These are phyloP conservation scores for Trichophyton verrucosum DNA, from an alignment of 2,329 filamentous ascomycete genomes.

Conservation along the genomic window DNA sequence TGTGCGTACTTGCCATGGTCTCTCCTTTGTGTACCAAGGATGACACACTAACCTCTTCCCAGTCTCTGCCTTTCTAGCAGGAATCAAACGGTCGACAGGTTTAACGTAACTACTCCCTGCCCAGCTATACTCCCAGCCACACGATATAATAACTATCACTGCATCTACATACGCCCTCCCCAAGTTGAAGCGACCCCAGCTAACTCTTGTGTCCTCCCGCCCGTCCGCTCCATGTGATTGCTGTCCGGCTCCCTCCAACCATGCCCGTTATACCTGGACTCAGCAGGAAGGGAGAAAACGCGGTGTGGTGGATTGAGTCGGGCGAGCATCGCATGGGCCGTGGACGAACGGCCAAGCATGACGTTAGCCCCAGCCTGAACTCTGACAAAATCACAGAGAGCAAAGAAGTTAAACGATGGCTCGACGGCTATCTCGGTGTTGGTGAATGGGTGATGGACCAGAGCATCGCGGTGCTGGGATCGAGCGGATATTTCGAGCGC, in stretches of 20 bases:
- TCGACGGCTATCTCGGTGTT: slow-evolving; percentile 84
- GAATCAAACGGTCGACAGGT: slow-evolving; percentile 93
- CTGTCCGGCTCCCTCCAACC: neutral
- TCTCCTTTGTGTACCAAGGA: neutral
- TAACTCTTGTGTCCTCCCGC: slow-evolving; percentile 10
- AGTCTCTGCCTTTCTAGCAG: slow-evolving; percentile 94
- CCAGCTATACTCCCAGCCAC: slow-evolving; percentile 3
- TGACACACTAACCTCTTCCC: slow-evolving; percentile 6
- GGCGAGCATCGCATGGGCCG: slow-evolving; percentile 12
- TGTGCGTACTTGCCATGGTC: slow-evolving; percentile 42
- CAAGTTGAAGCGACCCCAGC: neutral
- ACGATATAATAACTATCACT: neutral
- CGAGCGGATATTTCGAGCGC: slow-evolving; percentile 82
- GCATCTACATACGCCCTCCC: slow-evolving; percentile 1
- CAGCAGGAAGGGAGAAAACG: neutral
- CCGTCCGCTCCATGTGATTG: slow-evolving; percentile 3
- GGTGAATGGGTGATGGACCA: slow-evolving; percentile 99
- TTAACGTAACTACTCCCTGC: slow-evolving; percentile 64
- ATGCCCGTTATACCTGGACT: neutral
- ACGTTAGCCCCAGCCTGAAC: slow-evolving; percentile 58
- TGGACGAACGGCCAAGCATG: slow-evolving; percentile 16
- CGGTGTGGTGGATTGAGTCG: slow-evolving; percentile 5
- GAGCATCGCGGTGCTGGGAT: slow-evolving; percentile 80
- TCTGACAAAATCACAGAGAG: slow-evolving; percentile 73
- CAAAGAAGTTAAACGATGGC: slow-evolving; percentile 73